Conservation (phyloP, 768 basidiomycete genomes). For the Cystobasidium tubakii region DNA sequence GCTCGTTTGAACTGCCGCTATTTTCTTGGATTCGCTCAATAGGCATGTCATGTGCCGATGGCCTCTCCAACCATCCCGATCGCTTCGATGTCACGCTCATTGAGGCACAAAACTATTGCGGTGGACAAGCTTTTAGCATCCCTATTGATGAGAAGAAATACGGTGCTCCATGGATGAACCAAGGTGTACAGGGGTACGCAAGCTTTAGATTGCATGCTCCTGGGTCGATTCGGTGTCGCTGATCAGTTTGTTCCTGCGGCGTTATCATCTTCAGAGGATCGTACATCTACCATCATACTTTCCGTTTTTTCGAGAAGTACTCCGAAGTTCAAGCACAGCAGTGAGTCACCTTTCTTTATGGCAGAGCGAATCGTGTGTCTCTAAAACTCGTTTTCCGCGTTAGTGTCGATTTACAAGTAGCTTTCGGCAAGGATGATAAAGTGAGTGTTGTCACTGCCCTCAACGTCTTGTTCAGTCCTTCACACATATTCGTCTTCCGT, state of each 20-base stretch:
- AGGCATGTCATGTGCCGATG: slow-evolving; percentile 51
- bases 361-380: background rate
- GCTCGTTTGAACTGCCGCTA: background rate
- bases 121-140: slow-evolving; percentile 53
- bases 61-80: slow-evolving; percentile 50
- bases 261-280: slow-evolving; percentile 35
- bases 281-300: slow-evolving; percentile 51
- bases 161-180: slow-evolving; percentile 52
- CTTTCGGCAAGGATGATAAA: slow-evolving; percentile 53
- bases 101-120: slow-evolving; percentile 51
- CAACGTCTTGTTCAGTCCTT: background rate
- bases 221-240: background rate
- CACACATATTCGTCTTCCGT: background rate
- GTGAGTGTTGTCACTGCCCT: too few species aligned
- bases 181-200: slow-evolving; percentile 50
- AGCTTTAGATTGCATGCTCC: background rate
- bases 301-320: slow-evolving; percentile 50
- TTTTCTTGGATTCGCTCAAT: background rate
- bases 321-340: slow-evolving; percentile 44
- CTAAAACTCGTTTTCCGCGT: background rate
- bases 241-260: too few species aligned
- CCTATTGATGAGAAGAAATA: slow-evolving; percentile 50
- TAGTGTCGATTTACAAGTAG: slow-evolving; percentile 53
- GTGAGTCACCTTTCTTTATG: slow-evolving; percentile 39
- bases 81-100: slow-evolving; percentile 51